These are phyloP conservation scores for Tetrahymena borealis DNA, from an alignment of 73 alveolate species.

Conservation along the genomic window DNA sequence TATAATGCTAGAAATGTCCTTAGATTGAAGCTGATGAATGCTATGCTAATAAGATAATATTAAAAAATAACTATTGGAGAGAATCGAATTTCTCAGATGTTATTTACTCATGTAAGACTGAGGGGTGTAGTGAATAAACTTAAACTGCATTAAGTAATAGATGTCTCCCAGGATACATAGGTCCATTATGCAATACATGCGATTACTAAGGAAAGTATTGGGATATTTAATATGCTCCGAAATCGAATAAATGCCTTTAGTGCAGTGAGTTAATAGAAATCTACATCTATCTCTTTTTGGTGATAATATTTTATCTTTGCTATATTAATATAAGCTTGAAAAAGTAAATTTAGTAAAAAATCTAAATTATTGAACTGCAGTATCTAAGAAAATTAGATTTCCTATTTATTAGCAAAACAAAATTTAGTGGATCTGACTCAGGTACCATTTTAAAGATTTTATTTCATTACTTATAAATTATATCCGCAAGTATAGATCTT, in stretches of 20 bases:
- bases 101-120: background rate
- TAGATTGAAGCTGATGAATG: background rate
- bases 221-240: background rate
- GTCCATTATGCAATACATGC: background rate
- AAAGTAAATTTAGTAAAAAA: background rate
- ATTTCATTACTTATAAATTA: background rate
- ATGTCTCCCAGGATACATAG: background rate
- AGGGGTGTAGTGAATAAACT: background rate
- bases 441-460: background rate
- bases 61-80: background rate
- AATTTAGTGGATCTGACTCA: background rate
- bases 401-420: background rate
- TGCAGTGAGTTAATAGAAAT: background rate
- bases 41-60: background rate
- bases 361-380: background rate
- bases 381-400: background rate
- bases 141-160: background rate
- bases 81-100: background rate
- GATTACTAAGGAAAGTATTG: background rate
- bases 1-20: background rate
- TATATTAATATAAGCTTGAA: background rate
- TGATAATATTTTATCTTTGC: background rate
- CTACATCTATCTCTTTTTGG: background rate
- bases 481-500: background rate
- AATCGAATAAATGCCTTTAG: background rate